Evolutionary conservation across 495 filamentous ascomycete genomes (phyloP), one percentile per base, ranked within the genome.

Genomic region (Apiosordaria backusii): DNA sequence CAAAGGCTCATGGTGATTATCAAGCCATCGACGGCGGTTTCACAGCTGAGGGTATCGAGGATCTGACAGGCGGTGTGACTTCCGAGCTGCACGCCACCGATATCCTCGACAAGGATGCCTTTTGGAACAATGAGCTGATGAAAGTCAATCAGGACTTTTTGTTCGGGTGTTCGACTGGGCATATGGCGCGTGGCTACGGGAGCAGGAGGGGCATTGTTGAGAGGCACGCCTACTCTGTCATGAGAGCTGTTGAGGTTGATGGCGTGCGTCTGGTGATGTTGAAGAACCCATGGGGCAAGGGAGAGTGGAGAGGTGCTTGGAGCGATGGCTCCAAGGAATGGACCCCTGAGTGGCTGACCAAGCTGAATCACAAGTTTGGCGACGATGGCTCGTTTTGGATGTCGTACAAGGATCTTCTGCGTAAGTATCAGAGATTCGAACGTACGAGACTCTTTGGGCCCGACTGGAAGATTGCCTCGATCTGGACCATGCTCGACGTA

Each of bases 1-100:
- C 94, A 57, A 98, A 98, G 75, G 93, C 92, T 13, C 94, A 98
- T 70, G 92, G 92, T 3, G 91, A 95, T 74, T 96, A 89, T 71
- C 83, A 85, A 13, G 83, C 92, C 1, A 92, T 97, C 58, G 89
- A 94, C 66, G 92, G 92, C 21, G 93, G 93, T 1, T 93, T 87
- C 73, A 89, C 90, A 21, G 92, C 91, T 18, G 94, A 98, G 74
- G 94, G 89, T 1, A 88, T 97, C 58, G 94, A 98, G 76, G 94
- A 98, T 76, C 80, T 97, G 21, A 97, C 93, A 3, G 94, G 94
- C 10, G 94, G 94, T 4, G 92, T 97, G 15, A 96, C 93, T 0
- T 89, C 88, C 0, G 89, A 92, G 71, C 75, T 97, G 6, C 86
- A 91, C 45, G 87, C 92, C 0, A 87, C 85, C 10, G 92, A 96